Percentiles rank a stretch among this genome's conserved stretches.
Conservation (phyloP, 192 early-diverging fungal species). For the Backusella tarrabulga region DNA sequence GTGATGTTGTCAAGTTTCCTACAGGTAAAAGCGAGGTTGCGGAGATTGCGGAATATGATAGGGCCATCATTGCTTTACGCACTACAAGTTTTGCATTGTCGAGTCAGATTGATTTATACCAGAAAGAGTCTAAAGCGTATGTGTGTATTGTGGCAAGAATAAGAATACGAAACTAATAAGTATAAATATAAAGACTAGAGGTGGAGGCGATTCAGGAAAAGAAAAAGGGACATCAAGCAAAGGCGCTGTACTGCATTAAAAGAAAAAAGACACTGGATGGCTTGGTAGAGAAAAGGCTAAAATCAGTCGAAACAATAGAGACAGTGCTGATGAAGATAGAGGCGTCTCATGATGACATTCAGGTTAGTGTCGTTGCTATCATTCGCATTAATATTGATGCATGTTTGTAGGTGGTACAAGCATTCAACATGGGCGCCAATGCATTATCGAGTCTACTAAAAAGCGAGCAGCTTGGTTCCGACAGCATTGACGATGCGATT, state of each 20-base stretch:
- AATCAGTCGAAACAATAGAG: constrained; percentile 58
- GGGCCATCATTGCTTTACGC: constrained; percentile 55
- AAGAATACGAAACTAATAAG: not conserved
- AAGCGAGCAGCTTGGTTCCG: constrained; percentile 38
- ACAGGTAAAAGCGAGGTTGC: not conserved
- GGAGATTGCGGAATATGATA: constrained; percentile 53
- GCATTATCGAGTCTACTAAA: constrained; percentile 51
- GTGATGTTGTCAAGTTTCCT: constrained; percentile 22
- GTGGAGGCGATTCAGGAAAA: constrained; percentile 9
- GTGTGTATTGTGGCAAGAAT: not conserved
- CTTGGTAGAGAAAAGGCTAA: constrained; percentile 58
- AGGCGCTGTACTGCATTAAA: constrained; percentile 52
- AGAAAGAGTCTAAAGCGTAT: constrained; percentile 51
- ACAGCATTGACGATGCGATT: constrained; percentile 56
- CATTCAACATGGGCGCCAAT: constrained; percentile 54
- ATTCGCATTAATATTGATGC: too few relatives aligned
- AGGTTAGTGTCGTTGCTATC: constrained; percentile 34
- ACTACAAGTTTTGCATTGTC: constrained; percentile 49
- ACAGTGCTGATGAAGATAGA: constrained; percentile 62
- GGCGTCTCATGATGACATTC: constrained; percentile 56
- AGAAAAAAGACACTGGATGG: constrained; percentile 51
- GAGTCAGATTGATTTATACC: constrained; percentile 55
- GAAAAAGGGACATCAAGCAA: constrained; percentile 38
- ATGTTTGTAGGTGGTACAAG: not conserved
- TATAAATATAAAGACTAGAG: not conserved